Evolutionary conservation across 2,329 filamentous ascomycete species (phyloP).

Genomic region (Sporothrix inflata): DNA sequence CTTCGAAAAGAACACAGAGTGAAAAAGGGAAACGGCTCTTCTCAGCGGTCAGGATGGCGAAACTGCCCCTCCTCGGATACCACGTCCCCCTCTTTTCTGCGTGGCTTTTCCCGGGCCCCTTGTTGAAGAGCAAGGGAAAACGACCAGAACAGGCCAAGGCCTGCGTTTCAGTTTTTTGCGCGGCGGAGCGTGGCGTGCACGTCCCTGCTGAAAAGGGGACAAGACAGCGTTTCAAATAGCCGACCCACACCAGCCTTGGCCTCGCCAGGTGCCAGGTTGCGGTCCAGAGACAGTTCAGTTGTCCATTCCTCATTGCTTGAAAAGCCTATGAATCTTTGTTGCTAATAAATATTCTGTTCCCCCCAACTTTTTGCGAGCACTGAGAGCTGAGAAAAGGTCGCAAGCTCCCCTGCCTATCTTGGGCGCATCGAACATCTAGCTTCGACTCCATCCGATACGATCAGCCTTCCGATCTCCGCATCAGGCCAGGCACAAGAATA

Average conservation of each 20-base stretch:
- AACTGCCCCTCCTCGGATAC: conserved; percentile 21
- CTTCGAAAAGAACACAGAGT: background rate
- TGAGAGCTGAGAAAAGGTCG: background rate
- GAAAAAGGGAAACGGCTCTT: background rate
- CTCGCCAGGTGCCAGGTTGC: background rate
- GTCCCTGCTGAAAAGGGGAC: conserved; percentile 17
- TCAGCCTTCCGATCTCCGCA: background rate
- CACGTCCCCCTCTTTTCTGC: conserved; percentile 27
- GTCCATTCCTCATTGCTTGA: background rate
- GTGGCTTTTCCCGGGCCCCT: background rate
- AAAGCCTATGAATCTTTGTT: background rate
- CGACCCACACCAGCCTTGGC: conserved; percentile 20
- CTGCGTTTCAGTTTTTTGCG: conserved; percentile 26
- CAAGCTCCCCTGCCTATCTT: background rate
- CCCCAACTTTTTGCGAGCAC: background rate
- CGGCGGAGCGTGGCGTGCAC: conserved; percentile 6
- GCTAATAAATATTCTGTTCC: no score
- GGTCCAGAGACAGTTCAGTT: background rate
- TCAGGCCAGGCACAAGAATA: background rate
- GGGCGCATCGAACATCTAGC: background rate
- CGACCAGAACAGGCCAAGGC: conserved; percentile 9
- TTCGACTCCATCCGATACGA: background rate
- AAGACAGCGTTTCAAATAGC: conserved; percentile 16
- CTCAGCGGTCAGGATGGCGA: conserved; percentile 17
- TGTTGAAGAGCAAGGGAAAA: conserved; percentile 15